Conservation (phyloP, 2,329 filamentous ascomycete genomes). For the Epichloe sibirici region DNA sequence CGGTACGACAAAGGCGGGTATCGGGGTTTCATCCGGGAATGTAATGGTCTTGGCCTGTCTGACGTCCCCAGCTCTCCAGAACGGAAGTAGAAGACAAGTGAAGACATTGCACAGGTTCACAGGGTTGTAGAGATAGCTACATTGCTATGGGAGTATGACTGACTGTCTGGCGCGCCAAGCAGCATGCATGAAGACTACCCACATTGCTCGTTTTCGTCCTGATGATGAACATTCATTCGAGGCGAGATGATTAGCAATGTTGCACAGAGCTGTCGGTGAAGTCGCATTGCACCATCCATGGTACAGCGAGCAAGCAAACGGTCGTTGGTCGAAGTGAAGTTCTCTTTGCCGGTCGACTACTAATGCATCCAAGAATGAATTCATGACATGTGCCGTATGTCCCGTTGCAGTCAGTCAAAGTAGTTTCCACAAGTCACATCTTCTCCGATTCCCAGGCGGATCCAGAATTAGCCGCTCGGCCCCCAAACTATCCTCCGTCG, state of each 20-base stretch:
- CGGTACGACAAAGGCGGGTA: no score
- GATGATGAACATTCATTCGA: no score
- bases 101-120: no score
- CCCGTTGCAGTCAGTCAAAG: no score
- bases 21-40: no score
- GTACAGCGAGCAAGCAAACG: not conserved
- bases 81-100: no score
- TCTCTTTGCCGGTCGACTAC: no score
- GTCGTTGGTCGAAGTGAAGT: not conserved
- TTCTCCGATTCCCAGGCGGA: not conserved
- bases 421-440: not conserved
- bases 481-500: not conserved
- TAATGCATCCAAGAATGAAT: not conserved
- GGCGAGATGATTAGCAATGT: not conserved
- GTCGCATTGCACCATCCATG: not conserved
- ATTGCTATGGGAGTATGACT: not conserved
- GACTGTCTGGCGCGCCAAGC: not conserved
- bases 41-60: no score
- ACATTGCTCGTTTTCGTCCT: no score
- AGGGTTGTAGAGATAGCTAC: not conserved
- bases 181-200: no score
- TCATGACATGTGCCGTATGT: not conserved
- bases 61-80: no score
- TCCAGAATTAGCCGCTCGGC: slow-evolving; percentile 2
- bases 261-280: not conserved